These are phyloP conservation scores for Podochytrium sp. DNA, from an alignment of 192 early-diverging fungal species.

Conservation along the genomic window DNA sequence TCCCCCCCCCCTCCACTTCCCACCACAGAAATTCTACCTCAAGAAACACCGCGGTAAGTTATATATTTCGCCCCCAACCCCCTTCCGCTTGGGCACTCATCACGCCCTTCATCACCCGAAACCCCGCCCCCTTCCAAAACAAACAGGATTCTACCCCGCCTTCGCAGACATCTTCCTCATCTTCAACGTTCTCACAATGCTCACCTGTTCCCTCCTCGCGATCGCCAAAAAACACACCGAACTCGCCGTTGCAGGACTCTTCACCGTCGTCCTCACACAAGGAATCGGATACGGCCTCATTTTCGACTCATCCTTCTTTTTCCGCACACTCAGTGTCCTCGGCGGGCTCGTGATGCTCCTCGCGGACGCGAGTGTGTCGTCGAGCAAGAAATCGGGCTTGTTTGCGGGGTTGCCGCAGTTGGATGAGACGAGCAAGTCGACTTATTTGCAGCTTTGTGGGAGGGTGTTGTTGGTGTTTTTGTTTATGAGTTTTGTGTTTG, in stretches of 20 bases:
- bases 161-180: constrained; percentile 86
- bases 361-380: constrained; percentile 72
- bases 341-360: constrained; percentile 95
- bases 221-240: constrained; percentile 83
- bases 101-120: background rate
- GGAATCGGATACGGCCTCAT: constrained; percentile 90
- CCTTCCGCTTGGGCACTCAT: background rate
- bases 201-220: constrained; percentile 80
- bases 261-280: constrained; percentile 81
- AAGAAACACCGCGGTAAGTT: constrained; percentile 68
- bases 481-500: constrained; percentile 88
- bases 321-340: constrained; percentile 90
- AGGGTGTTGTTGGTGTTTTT: constrained; percentile 90
- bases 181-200: constrained; percentile 82
- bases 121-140: background rate
- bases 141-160: constrained; percentile 71
- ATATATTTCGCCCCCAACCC: background rate
- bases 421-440: constrained; percentile 75
- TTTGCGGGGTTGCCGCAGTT: constrained; percentile 90
- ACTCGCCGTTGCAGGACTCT: constrained; percentile 81
- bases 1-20: too few relatives aligned
- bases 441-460: constrained; percentile 90
- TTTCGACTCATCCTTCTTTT: constrained; percentile 86
- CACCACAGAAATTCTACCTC: constrained; percentile 77
- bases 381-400: constrained; percentile 51